A percentile compares a stretch with the other conserved stretches of the same genome.
Conservation (phyloP, 2,329 filamentous ascomycete species). For the Phyllosticta capitalensis region DNA sequence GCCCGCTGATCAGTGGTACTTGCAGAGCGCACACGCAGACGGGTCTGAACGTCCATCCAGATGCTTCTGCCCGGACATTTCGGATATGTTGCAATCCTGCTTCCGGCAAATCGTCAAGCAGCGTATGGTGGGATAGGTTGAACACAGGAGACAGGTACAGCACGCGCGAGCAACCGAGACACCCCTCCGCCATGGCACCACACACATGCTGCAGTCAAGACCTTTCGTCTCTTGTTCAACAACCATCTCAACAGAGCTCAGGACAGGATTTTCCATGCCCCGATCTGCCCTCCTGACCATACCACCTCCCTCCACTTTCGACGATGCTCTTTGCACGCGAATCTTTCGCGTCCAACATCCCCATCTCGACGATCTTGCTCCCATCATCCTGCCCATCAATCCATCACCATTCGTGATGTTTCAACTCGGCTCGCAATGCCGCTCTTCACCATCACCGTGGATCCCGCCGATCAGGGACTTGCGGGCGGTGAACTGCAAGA, state of each 20-base stretch:
- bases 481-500: neutral
- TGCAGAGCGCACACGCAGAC: neutral
- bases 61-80: neutral
- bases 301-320: neutral
- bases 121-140: neutral
- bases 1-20: neutral
- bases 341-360: neutral
- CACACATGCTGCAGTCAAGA: neutral
- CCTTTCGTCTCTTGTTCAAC: neutral
- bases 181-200: neutral
- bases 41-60: neutral
- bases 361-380: neutral
- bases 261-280: neutral
- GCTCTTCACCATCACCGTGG: neutral
- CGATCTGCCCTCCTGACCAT: neutral
- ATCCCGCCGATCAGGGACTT: neutral
- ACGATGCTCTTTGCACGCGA: neutral
- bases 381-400: neutral
- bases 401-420: neutral
- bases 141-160: neutral
- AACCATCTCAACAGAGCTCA: neutral
- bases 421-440: neutral
- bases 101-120: neutral
- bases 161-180: neutral
- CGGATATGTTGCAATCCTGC: neutral